Evolutionary conservation across 768 basidiomycete species (phyloP).

Genomic region (Psilocybe tampanensis): DNA sequence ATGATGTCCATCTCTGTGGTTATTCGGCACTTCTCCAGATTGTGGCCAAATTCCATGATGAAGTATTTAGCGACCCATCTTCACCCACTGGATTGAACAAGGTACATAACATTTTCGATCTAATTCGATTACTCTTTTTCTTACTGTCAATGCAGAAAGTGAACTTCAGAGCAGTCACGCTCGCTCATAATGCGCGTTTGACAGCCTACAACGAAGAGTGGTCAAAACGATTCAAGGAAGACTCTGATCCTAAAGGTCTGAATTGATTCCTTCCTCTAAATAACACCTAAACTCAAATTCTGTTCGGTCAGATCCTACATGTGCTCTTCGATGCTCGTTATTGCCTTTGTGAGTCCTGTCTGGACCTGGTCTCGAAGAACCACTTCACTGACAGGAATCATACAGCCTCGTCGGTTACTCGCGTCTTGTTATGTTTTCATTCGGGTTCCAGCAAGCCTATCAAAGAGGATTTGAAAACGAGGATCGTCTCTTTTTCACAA

Average conservation of each 20-base stretch:
- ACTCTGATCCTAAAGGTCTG: slow-evolving; percentile 61
- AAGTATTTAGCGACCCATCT: slow-evolving; percentile 71
- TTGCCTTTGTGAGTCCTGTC: slow-evolving; percentile 70
- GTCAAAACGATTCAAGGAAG: slow-evolving; percentile 57
- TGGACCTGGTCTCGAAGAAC: neutral
- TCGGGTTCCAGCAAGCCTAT: slow-evolving; percentile 84
- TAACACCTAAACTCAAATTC: neutral
- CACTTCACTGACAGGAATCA: neutral
- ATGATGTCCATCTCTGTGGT: slow-evolving; percentile 75
- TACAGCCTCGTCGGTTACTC: slow-evolving; percentile 74
- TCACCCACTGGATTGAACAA: slow-evolving; percentile 72
- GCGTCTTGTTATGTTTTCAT: slow-evolving; percentile 84
- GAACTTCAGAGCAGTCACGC: slow-evolving; percentile 68
- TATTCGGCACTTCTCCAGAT: slow-evolving; percentile 72
- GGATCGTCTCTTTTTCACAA: slow-evolving; percentile 69
- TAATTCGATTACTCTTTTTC: neutral
- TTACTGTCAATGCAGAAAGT: slow-evolving; percentile 46
- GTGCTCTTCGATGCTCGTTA: slow-evolving; percentile 62
- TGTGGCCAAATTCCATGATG: slow-evolving; percentile 74
- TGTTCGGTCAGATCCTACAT: slow-evolving; percentile 49
- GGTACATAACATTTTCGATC: slow-evolving; percentile 33
- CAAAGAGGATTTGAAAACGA: slow-evolving; percentile 64
- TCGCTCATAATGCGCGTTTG: slow-evolving; percentile 59
- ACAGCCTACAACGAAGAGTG: slow-evolving; percentile 68
- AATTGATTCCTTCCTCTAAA: neutral